Base-by-base conservation (phyloP, 2,329 filamentous ascomycete genomes). In the Arthrobotrys musiformis region DNA sequence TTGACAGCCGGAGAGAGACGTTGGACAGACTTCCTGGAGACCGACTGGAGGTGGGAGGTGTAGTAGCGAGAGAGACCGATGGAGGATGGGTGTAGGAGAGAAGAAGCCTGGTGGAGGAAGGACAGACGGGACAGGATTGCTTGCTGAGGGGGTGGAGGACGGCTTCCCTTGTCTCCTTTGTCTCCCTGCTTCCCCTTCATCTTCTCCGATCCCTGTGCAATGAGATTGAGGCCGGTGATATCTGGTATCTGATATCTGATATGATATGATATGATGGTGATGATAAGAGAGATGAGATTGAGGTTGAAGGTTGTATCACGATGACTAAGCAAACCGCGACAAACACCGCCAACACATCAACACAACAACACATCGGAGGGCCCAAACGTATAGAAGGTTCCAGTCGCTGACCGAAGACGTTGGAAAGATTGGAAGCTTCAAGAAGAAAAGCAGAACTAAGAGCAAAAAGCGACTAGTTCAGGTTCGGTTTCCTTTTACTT, bases 311-410 rank as follows among this genome's bases (percentile, higher is more conserved):
- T 9, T 67, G 46, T 8, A 30, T 40, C n/a, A 24, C 42, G 64
- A 44, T 48, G 44, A 48, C 44, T 48, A 48, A 48, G 44, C 19
- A 4, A 11, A 15, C 30, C 30, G n/a, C n/a, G n/a, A n/a, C n/a
- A n/a, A n/a, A 5, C 2, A 19, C 26, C 26, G 48, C 17, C 70
- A 70, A 68, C 54, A 63, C 42, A 35, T n/a, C 70, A 75, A 75
- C 70, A 30, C 62, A 63, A 30, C 46, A 24, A 5, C 6, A 50
- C 4, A 33, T 24, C 17, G 24, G 40, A 42, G 52, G n/a, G 5
- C 58, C 60, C n/a, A n/a, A n/a, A n/a, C n/a, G n/a, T n/a, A 60
- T 76, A 76, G 72, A 66, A 76, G 72, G 48, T 76, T 76, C 72
- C 56, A 75, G 70, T 35, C 46, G 35, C 11, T 13, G 28, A 40